Evolutionary conservation across 2,329 filamentous ascomycete genomes (phyloP).

Genomic region (Beauveria sp.): DNA sequence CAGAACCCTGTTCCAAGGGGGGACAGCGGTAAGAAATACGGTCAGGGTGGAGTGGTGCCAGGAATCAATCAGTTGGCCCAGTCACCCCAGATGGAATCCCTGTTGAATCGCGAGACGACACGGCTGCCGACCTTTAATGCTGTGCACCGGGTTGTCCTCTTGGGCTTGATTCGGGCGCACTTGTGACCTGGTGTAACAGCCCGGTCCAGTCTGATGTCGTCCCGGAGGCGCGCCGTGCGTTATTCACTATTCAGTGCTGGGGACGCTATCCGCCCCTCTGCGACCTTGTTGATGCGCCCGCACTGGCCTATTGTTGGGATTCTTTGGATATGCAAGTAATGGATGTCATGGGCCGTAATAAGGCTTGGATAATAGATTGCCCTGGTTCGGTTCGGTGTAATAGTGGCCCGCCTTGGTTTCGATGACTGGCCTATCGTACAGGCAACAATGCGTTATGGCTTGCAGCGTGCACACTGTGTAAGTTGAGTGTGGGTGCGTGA

Average conservation of each 20-base stretch:
- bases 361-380: neutral
- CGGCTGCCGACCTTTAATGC: slow-evolving; percentile 2
- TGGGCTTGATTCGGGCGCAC: neutral
- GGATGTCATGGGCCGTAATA: neutral
- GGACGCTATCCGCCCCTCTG: neutral
- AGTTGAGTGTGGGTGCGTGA: slow-evolving; percentile 3
- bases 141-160: neutral
- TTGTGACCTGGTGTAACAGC: neutral
- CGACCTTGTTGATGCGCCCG: slow-evolving; percentile 1
- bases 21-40: slow-evolving; percentile 7
- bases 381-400: neutral
- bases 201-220: slow-evolving; percentile 1
- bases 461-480: slow-evolving; percentile 1
- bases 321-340: neutral
- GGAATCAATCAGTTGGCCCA: slow-evolving; percentile 3
- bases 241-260: neutral
- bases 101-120: neutral
- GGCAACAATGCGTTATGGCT: neutral
- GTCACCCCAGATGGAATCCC: slow-evolving; percentile 3
- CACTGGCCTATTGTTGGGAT: neutral
- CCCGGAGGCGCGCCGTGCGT: neutral
- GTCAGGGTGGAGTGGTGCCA: slow-evolving; percentile 3
- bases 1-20: neutral
- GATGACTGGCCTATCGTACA: neutral
- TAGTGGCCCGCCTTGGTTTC: neutral